Conservation (phyloP, 2,329 filamentous ascomycete genomes). For the Lasiodiplodia citricola region DNA sequence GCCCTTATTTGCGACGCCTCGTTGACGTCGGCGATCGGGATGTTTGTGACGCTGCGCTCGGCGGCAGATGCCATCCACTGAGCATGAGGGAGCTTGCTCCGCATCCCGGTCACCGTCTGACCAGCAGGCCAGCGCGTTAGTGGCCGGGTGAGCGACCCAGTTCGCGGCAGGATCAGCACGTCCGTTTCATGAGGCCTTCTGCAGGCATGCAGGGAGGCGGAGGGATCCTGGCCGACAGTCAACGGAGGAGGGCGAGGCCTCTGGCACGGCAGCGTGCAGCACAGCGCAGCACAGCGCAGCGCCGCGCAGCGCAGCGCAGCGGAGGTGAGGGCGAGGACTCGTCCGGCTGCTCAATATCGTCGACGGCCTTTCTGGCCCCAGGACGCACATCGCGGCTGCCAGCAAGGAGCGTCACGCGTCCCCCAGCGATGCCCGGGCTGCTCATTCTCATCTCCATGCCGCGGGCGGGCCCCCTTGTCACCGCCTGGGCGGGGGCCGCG, state of each 20-base stretch:
- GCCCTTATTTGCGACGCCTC: slow-evolving; percentile 7
- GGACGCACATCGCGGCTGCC: slow-evolving; percentile 5
- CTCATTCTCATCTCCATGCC: neutral
- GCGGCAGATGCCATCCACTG: neutral
- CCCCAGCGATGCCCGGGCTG: slow-evolving; percentile 1
- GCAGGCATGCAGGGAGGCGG: no score
- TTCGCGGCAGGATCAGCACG: slow-evolving; percentile 1
- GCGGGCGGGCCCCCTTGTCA: neutral
- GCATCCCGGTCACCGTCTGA: neutral
- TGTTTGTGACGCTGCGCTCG: neutral
- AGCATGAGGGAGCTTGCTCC: neutral
- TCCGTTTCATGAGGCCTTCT: slow-evolving; percentile 4
- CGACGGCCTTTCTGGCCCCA: slow-evolving; percentile 6
- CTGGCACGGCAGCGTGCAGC: neutral
- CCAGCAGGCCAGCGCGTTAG: neutral
- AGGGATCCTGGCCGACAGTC: no score
- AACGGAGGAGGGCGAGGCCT: neutral
- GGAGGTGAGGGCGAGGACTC: slow-evolving; percentile 10
- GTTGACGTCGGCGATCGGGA: slow-evolving; percentile 11
- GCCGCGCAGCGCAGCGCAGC: neutral
- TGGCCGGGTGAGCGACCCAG: slow-evolving; percentile 4
- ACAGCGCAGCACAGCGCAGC: neutral
- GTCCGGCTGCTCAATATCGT: slow-evolving; percentile 14
- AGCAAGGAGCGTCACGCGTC: slow-evolving; percentile 1
- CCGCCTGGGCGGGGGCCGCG: slow-evolving; percentile 1